Conservation (phyloP, 805 yeast species). For the Isabelozyma rhagii region DNA sequence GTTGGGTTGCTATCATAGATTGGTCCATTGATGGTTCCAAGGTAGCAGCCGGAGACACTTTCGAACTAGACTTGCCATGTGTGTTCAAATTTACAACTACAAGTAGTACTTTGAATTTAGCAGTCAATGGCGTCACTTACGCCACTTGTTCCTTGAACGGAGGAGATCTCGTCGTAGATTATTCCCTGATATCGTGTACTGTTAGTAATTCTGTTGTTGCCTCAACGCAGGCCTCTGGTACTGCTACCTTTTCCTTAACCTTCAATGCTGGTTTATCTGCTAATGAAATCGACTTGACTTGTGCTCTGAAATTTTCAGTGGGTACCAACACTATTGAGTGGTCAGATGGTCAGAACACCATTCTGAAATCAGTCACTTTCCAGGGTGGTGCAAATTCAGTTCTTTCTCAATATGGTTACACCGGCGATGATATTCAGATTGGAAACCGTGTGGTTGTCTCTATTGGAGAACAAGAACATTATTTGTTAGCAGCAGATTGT, state of each 20-base stretch:
- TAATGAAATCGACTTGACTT: conserved; percentile 11
- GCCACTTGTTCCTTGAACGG: conserved; percentile 19
- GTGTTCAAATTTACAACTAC: conserved; percentile 8
- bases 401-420: neutral
- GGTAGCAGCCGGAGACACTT: conserved; percentile 23
- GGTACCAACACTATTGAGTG: conserved; percentile 18
- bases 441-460: conserved; percentile 9
- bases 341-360: conserved; percentile 11
- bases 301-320: conserved; percentile 11
- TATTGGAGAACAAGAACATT: conserved; percentile 6
- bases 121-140: conserved; percentile 8
- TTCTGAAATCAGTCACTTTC: conserved; percentile 5
- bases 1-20: conserved; percentile 15
- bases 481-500: conserved; percentile 13
- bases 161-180: conserved; percentile 12
- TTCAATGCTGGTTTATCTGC: conserved; percentile 18
- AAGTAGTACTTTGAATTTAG: conserved; percentile 1
- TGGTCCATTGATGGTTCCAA: conserved; percentile 16
- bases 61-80: conserved; percentile 22
- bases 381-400: conserved; percentile 3
- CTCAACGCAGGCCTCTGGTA: conserved; percentile 13
- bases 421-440: neutral
- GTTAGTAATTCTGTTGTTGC: conserved; percentile 9
- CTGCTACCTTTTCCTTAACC: conserved; percentile 16
- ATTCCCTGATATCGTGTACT: conserved; percentile 16